Evolutionary conservation across 2,329 filamentous ascomycete species (phyloP), one percentile per base, ranked within the genome.

Genomic region (Arthrobotrys musiformis): DNA sequence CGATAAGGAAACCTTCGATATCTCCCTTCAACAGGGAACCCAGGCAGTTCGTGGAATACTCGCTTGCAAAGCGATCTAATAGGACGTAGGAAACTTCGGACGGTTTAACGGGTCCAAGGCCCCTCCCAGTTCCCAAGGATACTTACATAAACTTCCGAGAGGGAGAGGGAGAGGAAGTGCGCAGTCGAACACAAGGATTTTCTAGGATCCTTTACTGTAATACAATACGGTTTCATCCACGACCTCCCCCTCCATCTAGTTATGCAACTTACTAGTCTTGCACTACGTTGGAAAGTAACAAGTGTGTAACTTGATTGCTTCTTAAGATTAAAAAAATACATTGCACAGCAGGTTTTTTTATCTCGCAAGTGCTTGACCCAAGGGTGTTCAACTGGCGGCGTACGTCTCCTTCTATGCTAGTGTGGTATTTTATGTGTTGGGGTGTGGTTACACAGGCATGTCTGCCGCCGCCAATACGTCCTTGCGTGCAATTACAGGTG

Each of bases 401-500:
- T 8, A 52, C 30, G 26, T 15, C 44, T 58, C 35, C 44, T 58
- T 26, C 17, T 6, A 30, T 61, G 30, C 35, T 54, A 48, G 35
- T 70, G 72, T 76, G 64, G 64, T 70, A 76, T 64, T 76, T 76
- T 76, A 22, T 76, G 72, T 35, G 72, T 76, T 76, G 72, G 37
- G 28, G 68, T 69, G 63, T 67, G 70, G 70, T 62, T 58, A 30
- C 62, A 68, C 70, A 37, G n/a, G 35, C 22, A 37, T 26, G 30
- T 30, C 26, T 6, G 17, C 50, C 17, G 40, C 19, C 48, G 17
- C 2, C 42, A 6, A 15, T 15, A 1, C 5, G 13, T 13, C 5
- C 19, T 22, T 17, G 42, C 19, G n/a, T n/a, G n/a, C n/a, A n/a
- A n/a, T n/a, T n/a, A n/a, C n/a, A n/a, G n/a, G n/a, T n/a, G n/a